phyloP scores from a whole-genome alignment of 2,329 filamentous ascomycete genomes.

The Juglanconis juglandina region DNA sequence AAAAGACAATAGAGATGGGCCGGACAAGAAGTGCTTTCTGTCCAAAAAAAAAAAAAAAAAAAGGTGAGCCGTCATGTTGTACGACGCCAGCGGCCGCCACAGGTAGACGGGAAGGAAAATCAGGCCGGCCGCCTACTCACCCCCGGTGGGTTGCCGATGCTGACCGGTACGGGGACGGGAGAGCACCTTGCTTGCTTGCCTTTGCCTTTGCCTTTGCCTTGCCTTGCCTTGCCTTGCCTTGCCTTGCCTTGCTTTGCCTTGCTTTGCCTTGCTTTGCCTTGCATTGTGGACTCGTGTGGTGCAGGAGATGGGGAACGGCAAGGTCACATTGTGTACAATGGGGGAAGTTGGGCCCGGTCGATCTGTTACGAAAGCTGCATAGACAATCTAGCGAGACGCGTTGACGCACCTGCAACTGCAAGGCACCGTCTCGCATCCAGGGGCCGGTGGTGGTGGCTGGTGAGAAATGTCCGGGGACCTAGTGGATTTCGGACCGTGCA shows the following conservation, averaged over 20 bases:
- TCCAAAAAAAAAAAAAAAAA: neutral
- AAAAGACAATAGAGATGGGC: neutral
- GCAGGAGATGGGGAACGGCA: neutral
- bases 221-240: no score
- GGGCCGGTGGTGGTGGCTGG: neutral
- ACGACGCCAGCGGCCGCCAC: neutral
- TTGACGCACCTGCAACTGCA: neutral
- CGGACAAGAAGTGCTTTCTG: neutral
- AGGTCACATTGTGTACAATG: no score
- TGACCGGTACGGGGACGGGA: constrained; percentile 1
- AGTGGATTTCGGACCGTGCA: neutral
- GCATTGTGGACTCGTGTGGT: neutral
- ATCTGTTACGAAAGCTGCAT: neutral
- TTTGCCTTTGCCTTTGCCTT: neutral
- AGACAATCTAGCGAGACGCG: neutral
- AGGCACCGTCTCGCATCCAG: neutral
- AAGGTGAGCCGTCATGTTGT: constrained; percentile 2
- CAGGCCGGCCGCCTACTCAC: neutral
- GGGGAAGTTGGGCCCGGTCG: no score
- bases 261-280: neutral
- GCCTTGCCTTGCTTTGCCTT: neutral
- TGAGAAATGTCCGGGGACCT: neutral
- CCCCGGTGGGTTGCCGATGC: neutral
- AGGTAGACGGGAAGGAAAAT: neutral
- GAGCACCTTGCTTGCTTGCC: neutral